Conservation (phyloP, 352 stramenopile species). For the Stephanocyclus meneghinianus region DNA sequence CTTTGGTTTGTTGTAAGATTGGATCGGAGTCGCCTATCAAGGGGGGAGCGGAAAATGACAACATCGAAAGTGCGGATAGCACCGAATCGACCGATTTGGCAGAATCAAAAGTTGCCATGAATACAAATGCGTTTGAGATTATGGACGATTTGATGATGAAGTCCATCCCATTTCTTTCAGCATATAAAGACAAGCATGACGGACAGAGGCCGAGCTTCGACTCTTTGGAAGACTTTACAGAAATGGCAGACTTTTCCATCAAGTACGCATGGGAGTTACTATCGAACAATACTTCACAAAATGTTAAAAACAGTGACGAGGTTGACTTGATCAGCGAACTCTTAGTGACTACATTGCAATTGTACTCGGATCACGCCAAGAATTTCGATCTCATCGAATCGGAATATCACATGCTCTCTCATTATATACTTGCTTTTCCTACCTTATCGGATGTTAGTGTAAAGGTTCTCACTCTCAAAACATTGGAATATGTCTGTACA, state of each 20-base stretch:
- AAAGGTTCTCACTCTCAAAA: slow-evolving; percentile 82
- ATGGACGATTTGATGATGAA: slow-evolving; percentile 77
- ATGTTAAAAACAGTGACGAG: slow-evolving; percentile 10
- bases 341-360: slow-evolving; percentile 71
- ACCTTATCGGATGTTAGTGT: slow-evolving; percentile 76
- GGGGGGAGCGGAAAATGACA: slow-evolving; percentile 5
- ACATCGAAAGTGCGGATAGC: background rate
- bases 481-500: slow-evolving; percentile 82
- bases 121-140: slow-evolving; percentile 74
- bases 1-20: slow-evolving; percentile 68
- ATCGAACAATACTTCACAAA: background rate
- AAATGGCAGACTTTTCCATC: slow-evolving; percentile 63
- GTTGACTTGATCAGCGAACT: slow-evolving; percentile 68
- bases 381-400: slow-evolving; percentile 84
- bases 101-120: slow-evolving; percentile 67
- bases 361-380: slow-evolving; percentile 81
- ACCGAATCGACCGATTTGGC: slow-evolving; percentile 36
- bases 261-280: slow-evolving; percentile 50
- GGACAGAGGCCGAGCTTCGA: slow-evolving; percentile 54
- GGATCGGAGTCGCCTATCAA: slow-evolving; percentile 6
- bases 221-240: slow-evolving; percentile 32
- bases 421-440: slow-evolving; percentile 79
- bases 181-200: slow-evolving; percentile 56
- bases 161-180: slow-evolving; percentile 59
- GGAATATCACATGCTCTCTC: slow-evolving; percentile 70